These are phyloP conservation scores for Amniculicola lignicola DNA, from an alignment of 495 filamentous ascomycete species.

Conservation along the genomic window DNA sequence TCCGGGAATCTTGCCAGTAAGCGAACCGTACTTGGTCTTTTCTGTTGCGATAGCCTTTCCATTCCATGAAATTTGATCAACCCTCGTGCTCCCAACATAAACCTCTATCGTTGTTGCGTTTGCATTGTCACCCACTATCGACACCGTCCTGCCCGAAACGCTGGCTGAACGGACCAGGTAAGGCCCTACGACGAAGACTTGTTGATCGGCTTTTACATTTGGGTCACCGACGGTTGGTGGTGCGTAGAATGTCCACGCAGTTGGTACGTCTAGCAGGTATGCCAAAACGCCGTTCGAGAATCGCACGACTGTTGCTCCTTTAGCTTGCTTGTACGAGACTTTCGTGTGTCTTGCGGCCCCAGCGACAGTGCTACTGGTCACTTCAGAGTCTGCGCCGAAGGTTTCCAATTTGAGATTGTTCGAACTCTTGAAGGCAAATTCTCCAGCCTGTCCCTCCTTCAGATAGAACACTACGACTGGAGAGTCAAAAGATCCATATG, in stretches of 20 bases:
- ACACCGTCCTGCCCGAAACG: neutral
- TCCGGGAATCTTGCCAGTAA: constrained; percentile 13
- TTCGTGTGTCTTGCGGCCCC: constrained; percentile 29
- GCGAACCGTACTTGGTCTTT: constrained; percentile 20
- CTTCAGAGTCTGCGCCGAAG: constrained; percentile 2
- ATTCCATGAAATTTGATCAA: constrained; percentile 24
- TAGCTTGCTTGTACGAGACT: constrained; percentile 49
- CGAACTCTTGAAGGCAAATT: constrained; percentile 52
- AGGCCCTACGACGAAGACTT: constrained; percentile 24
- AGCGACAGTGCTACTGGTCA: neutral
- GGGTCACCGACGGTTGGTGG: constrained; percentile 53
- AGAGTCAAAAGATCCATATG: constrained; percentile 48
- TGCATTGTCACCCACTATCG: constrained; percentile 26
- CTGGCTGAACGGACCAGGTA: constrained; percentile 16
- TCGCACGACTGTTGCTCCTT: constrained; percentile 50
- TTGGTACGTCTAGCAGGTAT: constrained; percentile 50
- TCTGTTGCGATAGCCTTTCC: constrained; percentile 7
- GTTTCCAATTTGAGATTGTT: constrained; percentile 23
- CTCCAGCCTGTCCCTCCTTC: constrained; percentile 51
- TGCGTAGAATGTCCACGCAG: constrained; percentile 57
- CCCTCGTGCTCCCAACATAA: constrained; percentile 4
- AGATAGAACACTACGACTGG: constrained; percentile 55
- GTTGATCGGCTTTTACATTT: constrained; percentile 32
- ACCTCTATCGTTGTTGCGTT: constrained; percentile 28
- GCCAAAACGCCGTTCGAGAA: constrained; percentile 47